Evolutionary conservation across 2,329 filamentous ascomycete genomes (phyloP).

Genomic region (Colletotrichum sp.): DNA sequence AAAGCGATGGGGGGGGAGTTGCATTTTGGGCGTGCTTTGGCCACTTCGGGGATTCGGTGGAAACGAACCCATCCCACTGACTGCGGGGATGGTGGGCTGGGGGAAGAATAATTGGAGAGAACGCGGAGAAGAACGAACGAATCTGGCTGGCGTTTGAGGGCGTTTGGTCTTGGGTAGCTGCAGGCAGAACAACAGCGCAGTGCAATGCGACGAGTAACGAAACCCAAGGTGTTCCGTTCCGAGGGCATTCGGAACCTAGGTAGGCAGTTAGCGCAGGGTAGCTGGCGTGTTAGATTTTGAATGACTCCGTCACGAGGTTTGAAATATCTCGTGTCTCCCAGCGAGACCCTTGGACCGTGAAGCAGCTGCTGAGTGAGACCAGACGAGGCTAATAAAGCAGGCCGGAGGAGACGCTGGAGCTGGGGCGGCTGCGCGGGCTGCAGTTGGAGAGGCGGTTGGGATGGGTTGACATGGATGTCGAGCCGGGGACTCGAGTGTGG

Average conservation of each 20-base stretch:
- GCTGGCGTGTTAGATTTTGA: neutral
- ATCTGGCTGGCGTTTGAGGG: conserved; percentile 2
- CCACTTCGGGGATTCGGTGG: conserved; percentile 4
- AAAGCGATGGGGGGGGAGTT: neutral
- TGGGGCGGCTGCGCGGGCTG: neutral
- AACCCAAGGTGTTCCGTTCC: neutral
- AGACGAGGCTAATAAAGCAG: neutral
- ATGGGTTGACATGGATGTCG: neutral
- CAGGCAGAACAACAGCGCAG: neutral
- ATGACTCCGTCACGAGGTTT: neutral
- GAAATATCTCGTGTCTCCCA: neutral
- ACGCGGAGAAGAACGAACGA: neutral
- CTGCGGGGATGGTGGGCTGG: neutral
- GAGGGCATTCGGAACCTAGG: neutral
- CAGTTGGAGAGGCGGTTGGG: neutral
- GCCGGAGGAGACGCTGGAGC: neutral
- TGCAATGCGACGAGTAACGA: neutral
- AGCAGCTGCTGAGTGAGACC: neutral
- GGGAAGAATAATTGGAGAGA: neutral
- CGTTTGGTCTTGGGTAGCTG: neutral
- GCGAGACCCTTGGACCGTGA: neutral
- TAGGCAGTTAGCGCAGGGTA: neutral
- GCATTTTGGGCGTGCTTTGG: neutral
- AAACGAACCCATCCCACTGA: neutral
- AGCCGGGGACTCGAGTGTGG: neutral